phyloP scores from a whole-genome alignment of 1,284 basidiomycete genomes.

The Cryptococcus maquisensis region DNA sequence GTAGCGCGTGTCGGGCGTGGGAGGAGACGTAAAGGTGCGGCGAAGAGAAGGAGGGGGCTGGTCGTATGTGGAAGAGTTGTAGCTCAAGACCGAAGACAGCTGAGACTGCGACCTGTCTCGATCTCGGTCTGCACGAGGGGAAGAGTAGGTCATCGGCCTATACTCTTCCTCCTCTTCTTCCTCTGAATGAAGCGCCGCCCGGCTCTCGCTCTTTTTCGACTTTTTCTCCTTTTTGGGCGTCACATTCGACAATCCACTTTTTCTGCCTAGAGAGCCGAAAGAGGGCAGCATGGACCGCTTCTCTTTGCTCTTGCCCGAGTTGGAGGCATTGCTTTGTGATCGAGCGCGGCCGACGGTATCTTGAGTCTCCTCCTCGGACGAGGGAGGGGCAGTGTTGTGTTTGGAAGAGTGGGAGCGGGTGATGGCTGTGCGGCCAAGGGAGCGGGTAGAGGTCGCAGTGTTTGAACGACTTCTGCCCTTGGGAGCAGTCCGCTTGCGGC shows the following conservation, averaged over 20 bases:
- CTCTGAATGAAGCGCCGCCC: conserved; percentile 46
- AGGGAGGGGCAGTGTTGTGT: conserved; percentile 11
- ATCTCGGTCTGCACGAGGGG: neutral
- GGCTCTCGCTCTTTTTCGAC: conserved; percentile 57
- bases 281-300: conserved; percentile 36
- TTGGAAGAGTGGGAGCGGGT: conserved; percentile 10
- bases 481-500: conserved; percentile 9
- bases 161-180: conserved; percentile 42
- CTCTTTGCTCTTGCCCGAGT: conserved; percentile 26
- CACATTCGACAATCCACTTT: conserved; percentile 23
- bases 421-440: conserved; percentile 16
- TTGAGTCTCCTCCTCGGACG: conserved; percentile 34
- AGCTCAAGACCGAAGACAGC: conserved; percentile 9
- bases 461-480: conserved; percentile 9
- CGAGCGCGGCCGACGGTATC: conserved; percentile 29
- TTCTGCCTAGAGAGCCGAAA: conserved; percentile 42
- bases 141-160: neutral
- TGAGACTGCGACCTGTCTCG: conserved; percentile 15
- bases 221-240: conserved; percentile 50
- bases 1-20: conserved; percentile 9
- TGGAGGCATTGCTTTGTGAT: conserved; percentile 41
- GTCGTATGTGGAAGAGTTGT: conserved; percentile 5
- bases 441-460: conserved; percentile 16
- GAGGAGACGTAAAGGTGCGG: conserved; percentile 33
- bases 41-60: conserved; percentile 23